phyloP scores from a whole-genome alignment of 2,329 filamentous ascomycete species.

The Phoma herbarum region DNA sequence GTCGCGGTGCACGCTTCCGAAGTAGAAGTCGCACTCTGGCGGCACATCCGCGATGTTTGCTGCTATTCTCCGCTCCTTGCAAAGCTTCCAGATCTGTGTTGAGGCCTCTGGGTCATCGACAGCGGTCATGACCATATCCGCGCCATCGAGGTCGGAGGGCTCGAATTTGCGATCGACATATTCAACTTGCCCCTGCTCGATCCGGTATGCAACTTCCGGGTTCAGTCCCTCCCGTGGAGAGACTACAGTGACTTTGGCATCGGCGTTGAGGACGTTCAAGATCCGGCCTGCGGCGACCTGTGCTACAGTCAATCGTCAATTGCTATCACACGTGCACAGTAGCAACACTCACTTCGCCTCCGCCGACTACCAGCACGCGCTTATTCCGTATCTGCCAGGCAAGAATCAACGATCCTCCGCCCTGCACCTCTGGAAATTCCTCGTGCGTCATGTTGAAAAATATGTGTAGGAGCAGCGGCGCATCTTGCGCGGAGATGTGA shows the following conservation, averaged over 20 bases:
- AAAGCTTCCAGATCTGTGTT: conserved; percentile 89
- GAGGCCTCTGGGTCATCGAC: conserved; percentile 95
- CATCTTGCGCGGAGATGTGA: conserved; percentile 36
- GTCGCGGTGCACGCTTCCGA: conserved; percentile 93
- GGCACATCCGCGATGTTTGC: conserved; percentile 98
- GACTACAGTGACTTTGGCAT: conserved; percentile 87
- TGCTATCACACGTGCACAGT: conserved; percentile 16
- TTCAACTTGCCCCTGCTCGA: conserved; percentile 76
- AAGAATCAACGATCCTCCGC: conserved; percentile 90
- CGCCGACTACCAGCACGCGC: conserved; percentile 89
- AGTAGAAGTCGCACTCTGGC: conserved; percentile 97
- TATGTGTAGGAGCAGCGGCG: conserved; percentile 27
- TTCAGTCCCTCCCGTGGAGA: conserved; percentile 83
- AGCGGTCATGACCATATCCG: conserved; percentile 90
- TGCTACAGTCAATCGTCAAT: conserved; percentile 49
- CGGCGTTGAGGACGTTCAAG: conserved; percentile 91
- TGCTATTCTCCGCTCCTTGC: conserved; percentile 82
- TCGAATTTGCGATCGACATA: conserved; percentile 87
- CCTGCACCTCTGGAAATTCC: conserved; percentile 79
- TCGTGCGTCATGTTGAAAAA: conserved; percentile 57
- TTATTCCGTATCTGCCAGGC: conserved; percentile 96
- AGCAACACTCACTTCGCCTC: conserved; percentile 77
- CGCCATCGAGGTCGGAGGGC: conserved; percentile 81
- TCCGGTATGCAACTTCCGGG: conserved; percentile 84
- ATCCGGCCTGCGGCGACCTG: conserved; percentile 96